Evolutionary conservation across 192 early-diverging fungal genomes (phyloP).

Genomic region (Podochytrium sp.): DNA sequence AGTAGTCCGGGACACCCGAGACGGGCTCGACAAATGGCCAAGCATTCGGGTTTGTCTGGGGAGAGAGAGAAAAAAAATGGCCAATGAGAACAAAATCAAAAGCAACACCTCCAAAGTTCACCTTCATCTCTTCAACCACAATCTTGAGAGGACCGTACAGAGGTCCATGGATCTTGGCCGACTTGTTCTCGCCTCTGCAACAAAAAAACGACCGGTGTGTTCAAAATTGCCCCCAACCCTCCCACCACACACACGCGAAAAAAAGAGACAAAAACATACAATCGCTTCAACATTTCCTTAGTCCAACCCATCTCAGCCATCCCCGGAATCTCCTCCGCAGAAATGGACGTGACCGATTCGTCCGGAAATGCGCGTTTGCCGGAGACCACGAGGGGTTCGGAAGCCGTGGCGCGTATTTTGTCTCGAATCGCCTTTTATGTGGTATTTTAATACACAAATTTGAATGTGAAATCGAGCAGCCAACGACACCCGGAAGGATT

Average conservation of each 20-base stretch:
- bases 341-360: conserved; percentile 61
- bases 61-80: conserved; percentile 4
- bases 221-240: conserved; percentile 89
- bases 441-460: too few species aligned
- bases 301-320: conserved; percentile 94
- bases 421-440: conserved; percentile 84
- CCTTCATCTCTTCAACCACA: conserved; percentile 75
- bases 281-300: conserved; percentile 74
- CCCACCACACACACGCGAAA: conserved; percentile 79
- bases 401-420: conserved; percentile 77
- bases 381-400: conserved; percentile 77
- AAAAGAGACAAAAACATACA: conserved; percentile 4
- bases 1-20: conserved; percentile 93
- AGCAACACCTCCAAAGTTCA: conserved; percentile 18
- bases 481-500: too few species aligned
- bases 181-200: conserved; percentile 25
- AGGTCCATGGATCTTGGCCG: conserved; percentile 53
- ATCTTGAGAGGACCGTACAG: conserved; percentile 72
- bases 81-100: conserved; percentile 26
- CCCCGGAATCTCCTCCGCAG: conserved; percentile 80
- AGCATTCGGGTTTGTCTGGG: conserved; percentile 69
- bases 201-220: conserved; percentile 23
- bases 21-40: conserved; percentile 98
- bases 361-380: conserved; percentile 72
- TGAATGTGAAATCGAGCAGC: too few species aligned